Evolutionary conservation across 2,329 filamentous ascomycete genomes (phyloP).

Genomic region (Microdochium paspali): DNA sequence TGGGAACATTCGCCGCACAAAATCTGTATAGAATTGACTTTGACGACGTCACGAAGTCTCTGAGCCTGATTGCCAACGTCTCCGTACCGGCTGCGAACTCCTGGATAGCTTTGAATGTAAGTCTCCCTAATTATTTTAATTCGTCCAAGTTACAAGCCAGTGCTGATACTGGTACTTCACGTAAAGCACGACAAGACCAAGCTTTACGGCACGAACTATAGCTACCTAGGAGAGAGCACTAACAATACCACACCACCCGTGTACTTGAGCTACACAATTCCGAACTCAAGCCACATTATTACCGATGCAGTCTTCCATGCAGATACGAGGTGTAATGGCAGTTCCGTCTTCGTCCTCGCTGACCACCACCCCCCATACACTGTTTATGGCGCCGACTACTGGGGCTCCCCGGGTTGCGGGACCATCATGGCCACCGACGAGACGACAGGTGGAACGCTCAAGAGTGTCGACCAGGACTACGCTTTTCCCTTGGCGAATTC

Average conservation of each 20-base stretch:
- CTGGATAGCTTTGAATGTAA: slow-evolving; percentile 20
- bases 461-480: slow-evolving; percentile 32
- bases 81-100: slow-evolving; percentile 11
- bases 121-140: too few relatives aligned
- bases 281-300: slow-evolving; percentile 10
- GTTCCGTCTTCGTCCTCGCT: slow-evolving; percentile 15
- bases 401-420: slow-evolving; percentile 14
- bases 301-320: slow-evolving; percentile 8
- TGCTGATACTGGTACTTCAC: slow-evolving; percentile 1
- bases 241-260: slow-evolving; percentile 8
- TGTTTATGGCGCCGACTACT: slow-evolving; percentile 19
- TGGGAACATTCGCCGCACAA: slow-evolving; percentile 18
- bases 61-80: slow-evolving; percentile 12
- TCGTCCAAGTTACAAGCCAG: too few relatives aligned
- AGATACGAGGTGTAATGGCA: slow-evolving; percentile 9
- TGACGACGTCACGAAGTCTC: slow-evolving; percentile 13
- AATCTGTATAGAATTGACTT: slow-evolving; percentile 20
- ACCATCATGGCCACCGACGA: slow-evolving; percentile 28
- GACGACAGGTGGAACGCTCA: slow-evolving; percentile 28
- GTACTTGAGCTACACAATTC: slow-evolving; percentile 16
- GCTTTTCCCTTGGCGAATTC: slow-evolving; percentile 27
- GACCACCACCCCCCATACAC: slow-evolving; percentile 11
- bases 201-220: slow-evolving; percentile 17
- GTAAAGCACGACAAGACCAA: slow-evolving; percentile 19
- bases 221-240: neutral